Percentiles rank a stretch among this genome's conserved stretches.
These are phyloP conservation scores for Adiantum capillusveneris DNA, from an alignment of 75 land plant species.

Conservation along the genomic window DNA sequence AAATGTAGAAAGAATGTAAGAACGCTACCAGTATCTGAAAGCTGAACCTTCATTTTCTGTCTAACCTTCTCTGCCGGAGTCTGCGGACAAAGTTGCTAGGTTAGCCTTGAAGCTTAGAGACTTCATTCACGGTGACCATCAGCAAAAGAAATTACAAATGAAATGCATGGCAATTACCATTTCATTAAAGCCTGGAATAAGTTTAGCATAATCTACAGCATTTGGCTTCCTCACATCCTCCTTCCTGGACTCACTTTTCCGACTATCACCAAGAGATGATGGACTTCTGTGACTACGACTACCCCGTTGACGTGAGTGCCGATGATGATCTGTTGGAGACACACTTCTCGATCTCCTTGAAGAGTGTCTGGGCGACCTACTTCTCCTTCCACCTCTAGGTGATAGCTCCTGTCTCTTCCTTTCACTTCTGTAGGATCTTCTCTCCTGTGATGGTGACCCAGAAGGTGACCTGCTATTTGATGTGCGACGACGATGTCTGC, in stretches of 20 bases:
- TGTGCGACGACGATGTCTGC: background rate
- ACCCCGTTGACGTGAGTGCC: background rate
- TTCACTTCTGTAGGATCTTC: background rate
- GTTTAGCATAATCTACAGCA: background rate
- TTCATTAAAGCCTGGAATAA: constrained; percentile 15
- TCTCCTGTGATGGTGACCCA: background rate
- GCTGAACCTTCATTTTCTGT: constrained; percentile 81
- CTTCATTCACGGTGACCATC: no score
- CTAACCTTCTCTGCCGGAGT: constrained; percentile 73
- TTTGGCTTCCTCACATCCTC: background rate
- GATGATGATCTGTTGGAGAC: background rate
- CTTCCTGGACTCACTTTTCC: background rate
- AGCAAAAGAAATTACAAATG: no score
- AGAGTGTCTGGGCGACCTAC: no score
- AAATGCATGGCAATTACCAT: constrained; percentile 6
- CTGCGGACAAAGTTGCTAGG: no score
- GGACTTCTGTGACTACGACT: background rate
- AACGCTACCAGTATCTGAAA: constrained; percentile 67
- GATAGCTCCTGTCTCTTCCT: no score
- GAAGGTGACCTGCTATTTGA: background rate
- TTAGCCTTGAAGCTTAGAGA: no score
- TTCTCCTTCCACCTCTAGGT: background rate
- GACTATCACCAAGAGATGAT: background rate
- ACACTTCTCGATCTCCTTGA: background rate
- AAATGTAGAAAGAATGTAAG: no score